Evolutionary conservation across 768 basidiomycete genomes (phyloP), one percentile per base, ranked within the genome.

Genomic region (Rhodocollybia butyracea): DNA sequence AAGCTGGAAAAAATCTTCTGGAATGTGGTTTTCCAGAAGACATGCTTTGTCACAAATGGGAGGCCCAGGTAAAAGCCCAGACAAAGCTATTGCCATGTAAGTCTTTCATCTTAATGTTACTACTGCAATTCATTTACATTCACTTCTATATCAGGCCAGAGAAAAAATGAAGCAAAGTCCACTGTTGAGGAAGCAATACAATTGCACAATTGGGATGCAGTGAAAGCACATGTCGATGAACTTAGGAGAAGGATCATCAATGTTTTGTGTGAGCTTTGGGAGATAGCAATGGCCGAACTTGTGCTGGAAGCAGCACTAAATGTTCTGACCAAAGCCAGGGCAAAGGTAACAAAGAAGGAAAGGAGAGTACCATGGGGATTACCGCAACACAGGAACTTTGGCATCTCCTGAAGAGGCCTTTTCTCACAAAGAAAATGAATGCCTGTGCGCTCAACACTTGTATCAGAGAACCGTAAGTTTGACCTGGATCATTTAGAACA

Each of bases 401-500:
- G 54, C 32, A 51, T 36, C 5, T 63, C 57, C 21, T 53, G 60
- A 26, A 53, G 32, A 54, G 47, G 39, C 7, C 41, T 7, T 43
- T 8, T 19, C 41, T 43, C 10, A 43, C 7, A 7, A 43, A 43
- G 21, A 47, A 48, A 21, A 61, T 63, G 54, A 65, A 68, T 56
- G 61, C 63, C 7, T 51, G 5, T 0, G 61, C 63, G 17, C n/a
- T 66, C 1, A 67, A 66, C 36, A 46, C 24, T 3, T 19, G 57
- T 15, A 40, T 64, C 21, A 54, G 46, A 22, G 58, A 65, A 13
- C 36, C 17, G 55, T 11, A 62, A 63, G 38, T 64, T 59, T 54
- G 60, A 66, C 41, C 36, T 64, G 2, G 57, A 24, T 31, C 36
- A 11, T 7, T 66, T n/a, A n/a, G n/a, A n/a, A n/a, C n/a, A n/a